Evolutionary conservation across 2,329 filamentous ascomycete genomes (phyloP), one percentile per base, ranked within the genome.

Genomic region (Proliferodiscus dingleyae): DNA sequence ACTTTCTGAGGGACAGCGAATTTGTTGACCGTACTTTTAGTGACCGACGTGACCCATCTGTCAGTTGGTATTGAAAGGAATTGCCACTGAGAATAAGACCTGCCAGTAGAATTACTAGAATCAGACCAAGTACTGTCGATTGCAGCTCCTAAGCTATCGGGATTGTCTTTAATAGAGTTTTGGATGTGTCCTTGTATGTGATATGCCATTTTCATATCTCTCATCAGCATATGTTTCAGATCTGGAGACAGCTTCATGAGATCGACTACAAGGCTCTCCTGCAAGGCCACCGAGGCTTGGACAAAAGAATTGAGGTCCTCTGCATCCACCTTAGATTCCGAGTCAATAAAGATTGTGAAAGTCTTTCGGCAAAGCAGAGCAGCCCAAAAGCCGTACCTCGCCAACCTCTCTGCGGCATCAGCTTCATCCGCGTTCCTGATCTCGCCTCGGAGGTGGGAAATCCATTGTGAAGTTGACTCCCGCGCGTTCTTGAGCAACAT

Each of bases 301-400:
- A 73, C 53, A 38, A 70, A 71, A 21, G 11, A 46, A 2, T 37
- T 26, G 16, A 67, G 47, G 7, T 58, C 49, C 9, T 36, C 29
- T 6, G 46, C 2, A 24, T 48, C 29, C 3, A 53, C n/a, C 7
- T 15, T 4, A 2, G 4, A 15, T n/a, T 21, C 22, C 8, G 22
- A 11, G 0, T 51, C 45, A 10, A 47, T 3, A 40, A 50, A 48
- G 2, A 57, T 23, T 2, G 50, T 58, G 44, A 74, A 74, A 0
- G 74, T 77, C 2, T 68, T 64, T 19, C 70, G 65, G 41, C 79
- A 83, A 0, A 85, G 63, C 0, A 85, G 49, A 0, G 80, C 72
- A 0, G 79, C 72, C 62, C 71, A 73, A 0, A 84, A 67, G 0
- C 69, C 69, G 49, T 76, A 80, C 0, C 55, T 51, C 3, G 71